These are phyloP conservation scores for Daldinia grandis DNA, from an alignment of 495 filamentous ascomycete genomes.

Conservation along the genomic window DNA sequence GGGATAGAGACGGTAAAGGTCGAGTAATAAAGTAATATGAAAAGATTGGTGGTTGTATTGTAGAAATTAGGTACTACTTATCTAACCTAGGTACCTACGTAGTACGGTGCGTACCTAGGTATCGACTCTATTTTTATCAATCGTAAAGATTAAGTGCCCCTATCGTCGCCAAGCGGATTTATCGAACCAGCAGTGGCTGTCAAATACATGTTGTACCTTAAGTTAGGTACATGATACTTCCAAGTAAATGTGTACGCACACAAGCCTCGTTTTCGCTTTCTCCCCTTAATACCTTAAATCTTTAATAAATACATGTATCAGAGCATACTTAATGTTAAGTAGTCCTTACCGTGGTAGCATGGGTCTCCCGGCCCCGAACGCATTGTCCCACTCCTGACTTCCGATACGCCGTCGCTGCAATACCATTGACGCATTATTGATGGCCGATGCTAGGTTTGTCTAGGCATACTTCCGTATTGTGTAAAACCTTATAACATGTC, in stretches of 20 bases:
- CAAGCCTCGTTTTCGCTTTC: neutral
- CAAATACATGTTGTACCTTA: too few relatives aligned
- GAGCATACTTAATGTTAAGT: neutral
- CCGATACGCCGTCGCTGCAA: conserved; percentile 19
- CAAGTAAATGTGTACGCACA: neutral
- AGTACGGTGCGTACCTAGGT: neutral
- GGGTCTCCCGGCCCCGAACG: conserved; percentile 21
- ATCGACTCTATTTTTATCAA: conserved; percentile 12
- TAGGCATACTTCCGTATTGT: conserved; percentile 14
- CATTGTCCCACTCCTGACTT: conserved; percentile 26
- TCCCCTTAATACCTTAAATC: neutral
- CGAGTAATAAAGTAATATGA: neutral
- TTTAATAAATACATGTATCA: neutral
- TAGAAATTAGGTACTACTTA: conserved; percentile 29
- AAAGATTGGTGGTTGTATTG: neutral
- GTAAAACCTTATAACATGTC: neutral
- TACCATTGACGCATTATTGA: conserved; percentile 23
- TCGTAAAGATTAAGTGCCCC: conserved; percentile 8
- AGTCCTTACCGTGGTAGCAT: conserved; percentile 3
- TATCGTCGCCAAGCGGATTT: conserved; percentile 13
- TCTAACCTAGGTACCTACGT: too few relatives aligned
- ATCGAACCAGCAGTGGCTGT: conserved; percentile 1
- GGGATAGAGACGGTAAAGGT: conserved; percentile 1
- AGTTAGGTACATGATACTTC: neutral
- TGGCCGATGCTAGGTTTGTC: conserved; percentile 23